Evolutionary conservation across 2,329 filamentous ascomycete genomes (phyloP).

Genomic region (Aspergillus awamori): DNA sequence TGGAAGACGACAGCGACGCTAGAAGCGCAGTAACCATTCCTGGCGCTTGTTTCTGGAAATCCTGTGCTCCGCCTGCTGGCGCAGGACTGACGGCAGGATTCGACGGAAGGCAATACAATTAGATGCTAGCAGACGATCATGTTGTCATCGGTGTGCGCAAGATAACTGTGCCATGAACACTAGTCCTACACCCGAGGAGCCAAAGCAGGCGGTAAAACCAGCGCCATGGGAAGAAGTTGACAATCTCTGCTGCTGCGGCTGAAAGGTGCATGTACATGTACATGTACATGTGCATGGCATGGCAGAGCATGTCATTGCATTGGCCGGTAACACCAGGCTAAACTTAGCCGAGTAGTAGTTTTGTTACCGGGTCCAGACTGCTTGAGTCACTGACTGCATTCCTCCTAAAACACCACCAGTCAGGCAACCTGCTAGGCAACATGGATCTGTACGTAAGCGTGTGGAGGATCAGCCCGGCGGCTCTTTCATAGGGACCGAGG

Average conservation of each 20-base stretch:
- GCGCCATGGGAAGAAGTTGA: neutral
- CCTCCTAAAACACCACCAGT: neutral
- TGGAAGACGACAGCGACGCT: neutral
- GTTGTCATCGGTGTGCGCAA: too few relatives aligned
- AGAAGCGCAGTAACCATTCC: neutral
- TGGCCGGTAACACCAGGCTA: neutral
- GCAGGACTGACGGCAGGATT: too few relatives aligned
- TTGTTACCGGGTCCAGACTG: neutral
- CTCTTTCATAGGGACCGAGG: neutral
- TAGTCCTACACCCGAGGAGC: neutral
- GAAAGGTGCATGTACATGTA: slow-evolving; percentile 3
- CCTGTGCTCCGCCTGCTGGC: neutral
- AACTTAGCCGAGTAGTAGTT: neutral
- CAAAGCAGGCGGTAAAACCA: neutral
- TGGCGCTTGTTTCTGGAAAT: neutral
- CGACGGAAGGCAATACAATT: too few relatives aligned
- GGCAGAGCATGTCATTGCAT: neutral
- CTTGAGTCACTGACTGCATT: neutral
- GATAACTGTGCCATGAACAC: too few relatives aligned
- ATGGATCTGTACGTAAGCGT: slow-evolving; percentile 1
- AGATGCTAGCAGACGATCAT: too few relatives aligned
- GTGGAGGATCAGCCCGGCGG: neutral
- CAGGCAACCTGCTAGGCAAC: neutral
- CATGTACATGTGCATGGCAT: slow-evolving; percentile 4
- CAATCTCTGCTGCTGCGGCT: neutral